Conservation (phyloP, 139 green algal genomes). For the Picochlorum sp. region DNA sequence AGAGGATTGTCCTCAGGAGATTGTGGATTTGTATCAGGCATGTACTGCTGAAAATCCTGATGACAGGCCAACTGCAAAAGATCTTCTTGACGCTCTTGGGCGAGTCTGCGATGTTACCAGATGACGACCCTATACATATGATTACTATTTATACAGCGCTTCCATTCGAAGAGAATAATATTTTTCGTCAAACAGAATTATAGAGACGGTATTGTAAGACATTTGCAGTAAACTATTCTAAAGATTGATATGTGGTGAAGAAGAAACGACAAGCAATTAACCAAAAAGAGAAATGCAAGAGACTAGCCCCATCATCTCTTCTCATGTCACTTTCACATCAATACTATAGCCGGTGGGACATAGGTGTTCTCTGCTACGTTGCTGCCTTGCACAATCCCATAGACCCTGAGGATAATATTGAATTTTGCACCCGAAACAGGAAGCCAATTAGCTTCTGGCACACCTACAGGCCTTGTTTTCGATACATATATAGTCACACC, state of each 20-base stretch:
- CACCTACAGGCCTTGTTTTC: background rate
- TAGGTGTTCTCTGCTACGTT: background rate
- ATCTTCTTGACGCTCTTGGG: conserved; percentile 16
- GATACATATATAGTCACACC: background rate
- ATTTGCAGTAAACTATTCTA: too few species aligned
- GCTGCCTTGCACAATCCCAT: background rate
- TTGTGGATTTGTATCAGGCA: conserved; percentile 22
- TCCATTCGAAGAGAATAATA: too few species aligned
- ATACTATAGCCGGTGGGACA: background rate
- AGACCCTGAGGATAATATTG: background rate
- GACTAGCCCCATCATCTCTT: too few species aligned
- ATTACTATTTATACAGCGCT: too few species aligned
- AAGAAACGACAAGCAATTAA: too few species aligned
- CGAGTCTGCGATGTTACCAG: background rate
- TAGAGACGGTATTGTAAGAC: too few species aligned
- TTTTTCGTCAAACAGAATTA: too few species aligned
- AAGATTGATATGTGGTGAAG: too few species aligned
- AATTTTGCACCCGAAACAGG: background rate
- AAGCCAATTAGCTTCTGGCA: background rate
- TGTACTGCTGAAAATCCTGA: conserved; percentile 27
- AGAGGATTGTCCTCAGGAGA: conserved; percentile 26
- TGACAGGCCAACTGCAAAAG: conserved; percentile 17
- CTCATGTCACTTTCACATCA: too few species aligned
- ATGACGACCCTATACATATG: background rate
- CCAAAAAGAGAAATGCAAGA: too few species aligned